Base-by-base conservation (phyloP, 2,329 filamentous ascomycete genomes). In the Passalora sequoiae region DNA sequence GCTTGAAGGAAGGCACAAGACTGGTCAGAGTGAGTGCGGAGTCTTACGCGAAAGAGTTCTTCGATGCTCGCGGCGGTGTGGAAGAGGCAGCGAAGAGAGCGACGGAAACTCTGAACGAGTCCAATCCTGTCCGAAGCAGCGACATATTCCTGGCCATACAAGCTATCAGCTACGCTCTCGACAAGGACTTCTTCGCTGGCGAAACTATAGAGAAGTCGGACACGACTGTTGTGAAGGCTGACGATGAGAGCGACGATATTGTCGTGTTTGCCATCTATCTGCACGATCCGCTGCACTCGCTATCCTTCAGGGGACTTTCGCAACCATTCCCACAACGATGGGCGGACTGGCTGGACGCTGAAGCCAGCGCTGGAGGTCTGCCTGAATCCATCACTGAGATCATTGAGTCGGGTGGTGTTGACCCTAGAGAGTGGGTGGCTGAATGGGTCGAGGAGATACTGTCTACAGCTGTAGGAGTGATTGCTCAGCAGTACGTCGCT, bases 81-180 rank as follows among this genome's bases (percentile, higher is more conserved):
- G 84, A 89, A 65, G 77, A 80, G 56, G 89, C 88, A 19, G 86
- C 86, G 48, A 80, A 84, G 59, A 80, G 86, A 42, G 89, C 89
- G 1, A 83, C 84, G 0, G 82, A 94, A 65, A 77, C 83, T 2
- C 68, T 94, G 29, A 88, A 80, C 66, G 87, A 94, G 64, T 78
- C 75, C 30, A 97, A 96, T 64, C 91, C 92, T 0, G 88, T 94
- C 9, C 80, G 92, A 44, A 94, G 84, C 60, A 94, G 86, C 46
- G 88, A 98, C 63, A 86, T 98, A 51, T 98, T 98, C 75, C 75
- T 98, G 22, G 81, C 89, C n/a, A 83, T 98, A 24, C 92, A 98
- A 69, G 88, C 92, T 7, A 80, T 97, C 58, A 76, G 72, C 39
- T 77, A 84, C 51, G 74, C 80, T 6, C 70, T 70, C 1, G 80